These are phyloP conservation scores for Sugiyamaella castrensis DNA, from an alignment of 1,139 yeast species.

Conservation along the genomic window DNA sequence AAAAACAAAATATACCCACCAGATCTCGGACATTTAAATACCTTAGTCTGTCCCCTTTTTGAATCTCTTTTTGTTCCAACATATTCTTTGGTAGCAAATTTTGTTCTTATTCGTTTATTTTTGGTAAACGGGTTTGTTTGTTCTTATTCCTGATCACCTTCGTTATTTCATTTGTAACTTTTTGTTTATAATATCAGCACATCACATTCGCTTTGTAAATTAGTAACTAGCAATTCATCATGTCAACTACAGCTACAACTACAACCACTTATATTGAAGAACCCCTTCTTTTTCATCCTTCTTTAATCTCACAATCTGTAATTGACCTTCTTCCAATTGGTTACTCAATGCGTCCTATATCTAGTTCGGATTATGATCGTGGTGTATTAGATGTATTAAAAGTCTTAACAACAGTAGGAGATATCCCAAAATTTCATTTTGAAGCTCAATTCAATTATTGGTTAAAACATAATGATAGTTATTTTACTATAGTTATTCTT, in stretches of 20 bases:
- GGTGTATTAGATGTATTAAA: slow-evolving; percentile 51
- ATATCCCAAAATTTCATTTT: slow-evolving; percentile 45
- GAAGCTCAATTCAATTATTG: slow-evolving; percentile 47
- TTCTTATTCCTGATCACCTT: not conserved
- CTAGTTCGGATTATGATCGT: slow-evolving; percentile 46
- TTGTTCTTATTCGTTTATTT: no score
- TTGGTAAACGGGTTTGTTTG: not conserved
- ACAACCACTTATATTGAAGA: no score
- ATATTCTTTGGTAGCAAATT: no score
- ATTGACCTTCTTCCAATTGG: slow-evolving; percentile 46
- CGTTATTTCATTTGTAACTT: not conserved
- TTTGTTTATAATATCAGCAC: no score
- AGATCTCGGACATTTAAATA: no score
- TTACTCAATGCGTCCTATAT: slow-evolving; percentile 50
- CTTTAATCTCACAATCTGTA: slow-evolving; percentile 32
- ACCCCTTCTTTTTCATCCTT: slow-evolving; percentile 28
- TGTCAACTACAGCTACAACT: no score
- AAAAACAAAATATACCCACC: no score
- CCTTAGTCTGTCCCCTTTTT: no score
- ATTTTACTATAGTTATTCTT: slow-evolving; percentile 54
- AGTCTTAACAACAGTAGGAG: slow-evolving; percentile 60
- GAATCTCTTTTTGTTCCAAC: no score
- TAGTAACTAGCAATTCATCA: no score
- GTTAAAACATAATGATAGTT: slow-evolving; percentile 45
- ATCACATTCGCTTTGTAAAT: no score